phyloP scores from a whole-genome alignment of 805 yeast species.

The Hanseniaspora guilliermondii region DNA sequence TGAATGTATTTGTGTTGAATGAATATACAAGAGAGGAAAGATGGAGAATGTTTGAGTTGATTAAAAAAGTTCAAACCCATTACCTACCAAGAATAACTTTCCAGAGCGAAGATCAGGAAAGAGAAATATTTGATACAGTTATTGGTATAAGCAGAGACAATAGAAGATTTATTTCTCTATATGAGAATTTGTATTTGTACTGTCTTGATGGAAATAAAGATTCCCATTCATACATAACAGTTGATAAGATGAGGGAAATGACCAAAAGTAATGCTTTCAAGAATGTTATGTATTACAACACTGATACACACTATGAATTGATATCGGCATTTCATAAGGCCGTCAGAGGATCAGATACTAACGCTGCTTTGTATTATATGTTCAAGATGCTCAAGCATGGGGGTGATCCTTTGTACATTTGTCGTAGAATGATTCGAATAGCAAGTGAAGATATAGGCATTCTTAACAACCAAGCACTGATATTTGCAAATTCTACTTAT shows the following conservation, averaged over 20 bases:
- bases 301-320: constrained; percentile 89
- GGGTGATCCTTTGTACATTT: constrained; percentile 81
- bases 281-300: constrained; percentile 59
- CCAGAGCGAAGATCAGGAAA: constrained; percentile 41
- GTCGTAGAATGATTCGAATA: constrained; percentile 82
- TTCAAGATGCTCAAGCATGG: constrained; percentile 87
- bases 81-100: constrained; percentile 41
- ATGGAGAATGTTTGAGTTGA: constrained; percentile 29
- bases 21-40: constrained; percentile 29
- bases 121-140: constrained; percentile 51
- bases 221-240: neutral
- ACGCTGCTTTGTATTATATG: constrained; percentile 79
- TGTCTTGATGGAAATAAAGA: constrained; percentile 24
- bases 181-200: constrained; percentile 54
- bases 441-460: constrained; percentile 93
- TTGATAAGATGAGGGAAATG: constrained; percentile 29
- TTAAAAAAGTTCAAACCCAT: constrained; percentile 27
- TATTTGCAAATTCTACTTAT: constrained; percentile 75
- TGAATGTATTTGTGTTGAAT: constrained; percentile 62
- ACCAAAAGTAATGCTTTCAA: constrained; percentile 33
- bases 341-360: constrained; percentile 75
- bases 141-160: constrained; percentile 77
- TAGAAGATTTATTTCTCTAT: constrained; percentile 65
- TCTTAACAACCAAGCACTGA: constrained; percentile 68
- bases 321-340: constrained; percentile 93